These are phyloP conservation scores for Neocallimastix lanati DNA, from an alignment of 192 early-diverging fungal genomes.

Conservation along the genomic window DNA sequence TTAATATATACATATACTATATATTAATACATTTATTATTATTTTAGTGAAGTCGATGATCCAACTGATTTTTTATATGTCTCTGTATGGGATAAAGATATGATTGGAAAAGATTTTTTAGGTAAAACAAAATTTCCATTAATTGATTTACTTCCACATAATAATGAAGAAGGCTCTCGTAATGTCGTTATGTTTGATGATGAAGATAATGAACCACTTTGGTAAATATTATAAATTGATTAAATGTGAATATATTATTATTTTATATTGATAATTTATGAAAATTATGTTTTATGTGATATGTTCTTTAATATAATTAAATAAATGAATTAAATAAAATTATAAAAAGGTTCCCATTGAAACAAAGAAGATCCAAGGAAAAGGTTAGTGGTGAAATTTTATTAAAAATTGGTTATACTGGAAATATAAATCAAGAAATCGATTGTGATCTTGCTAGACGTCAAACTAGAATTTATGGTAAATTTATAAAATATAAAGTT, in stretches of 20 bases:
- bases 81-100: constrained; percentile 49
- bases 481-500: neutral
- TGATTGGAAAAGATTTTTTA: constrained; percentile 42
- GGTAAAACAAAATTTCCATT: constrained; percentile 39
- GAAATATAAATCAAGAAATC: neutral
- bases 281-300: too few species aligned
- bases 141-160: constrained; percentile 23
- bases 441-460: neutral
- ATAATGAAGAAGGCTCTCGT: constrained; percentile 6
- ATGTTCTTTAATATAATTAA: too few species aligned
- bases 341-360: neutral
- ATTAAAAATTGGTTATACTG: constrained; percentile 1
- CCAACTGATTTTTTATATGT: neutral
- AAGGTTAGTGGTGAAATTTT: constrained; percentile 7
- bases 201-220: constrained; percentile 21
- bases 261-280: too few species aligned
- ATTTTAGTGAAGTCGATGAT: neutral
- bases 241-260: too few species aligned
- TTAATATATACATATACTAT: too few species aligned
- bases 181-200: constrained; percentile 17
- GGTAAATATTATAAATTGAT: too few species aligned
- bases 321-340: constrained; percentile 7
- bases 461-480: neutral
- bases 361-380: constrained; percentile 11
- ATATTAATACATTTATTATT: constrained; percentile 2